phyloP scores from a whole-genome alignment of 495 filamentous ascomycete genomes.

The Aspergillus sclerotioniger region DNA sequence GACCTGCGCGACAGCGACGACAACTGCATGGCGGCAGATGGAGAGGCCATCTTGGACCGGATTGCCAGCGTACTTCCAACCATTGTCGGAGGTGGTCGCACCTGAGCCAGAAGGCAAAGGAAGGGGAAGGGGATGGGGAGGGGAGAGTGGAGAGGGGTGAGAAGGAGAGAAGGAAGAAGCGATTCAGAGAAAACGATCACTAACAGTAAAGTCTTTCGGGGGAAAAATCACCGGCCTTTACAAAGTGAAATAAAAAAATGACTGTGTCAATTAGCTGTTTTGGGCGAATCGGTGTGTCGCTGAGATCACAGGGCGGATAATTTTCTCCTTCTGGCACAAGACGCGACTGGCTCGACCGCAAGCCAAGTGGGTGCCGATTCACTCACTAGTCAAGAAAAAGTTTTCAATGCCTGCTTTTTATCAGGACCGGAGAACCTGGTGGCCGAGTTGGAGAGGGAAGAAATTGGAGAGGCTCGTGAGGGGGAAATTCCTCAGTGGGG shows the following conservation, averaged over 20 bases:
- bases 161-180: conserved; percentile 17
- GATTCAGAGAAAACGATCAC: conserved; percentile 11
- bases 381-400: conserved; percentile 3
- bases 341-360: conserved; percentile 6
- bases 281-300: conserved; percentile 44
- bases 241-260: conserved; percentile 9
- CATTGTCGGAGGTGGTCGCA: conserved; percentile 31
- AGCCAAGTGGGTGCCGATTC: conserved; percentile 12
- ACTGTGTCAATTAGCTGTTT: conserved; percentile 32
- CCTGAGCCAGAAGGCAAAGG: conserved; percentile 10
- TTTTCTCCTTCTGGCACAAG: conserved; percentile 9
- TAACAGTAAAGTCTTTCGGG: background rate
- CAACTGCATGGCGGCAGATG: conserved; percentile 38
- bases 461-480: background rate
- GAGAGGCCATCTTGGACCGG: conserved; percentile 33
- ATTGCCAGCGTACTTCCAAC: conserved; percentile 43
- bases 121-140: conserved; percentile 13
- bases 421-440: no score
- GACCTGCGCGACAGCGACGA: conserved; percentile 43
- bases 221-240: conserved; percentile 2
- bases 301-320: conserved; percentile 11
- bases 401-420: background rate
- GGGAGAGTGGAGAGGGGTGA: conserved; percentile 15
- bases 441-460: background rate
- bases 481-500: conserved; percentile 27